These are phyloP conservation scores for Sporothrix pallida DNA, from an alignment of 2,329 filamentous ascomycete species.

Conservation along the genomic window DNA sequence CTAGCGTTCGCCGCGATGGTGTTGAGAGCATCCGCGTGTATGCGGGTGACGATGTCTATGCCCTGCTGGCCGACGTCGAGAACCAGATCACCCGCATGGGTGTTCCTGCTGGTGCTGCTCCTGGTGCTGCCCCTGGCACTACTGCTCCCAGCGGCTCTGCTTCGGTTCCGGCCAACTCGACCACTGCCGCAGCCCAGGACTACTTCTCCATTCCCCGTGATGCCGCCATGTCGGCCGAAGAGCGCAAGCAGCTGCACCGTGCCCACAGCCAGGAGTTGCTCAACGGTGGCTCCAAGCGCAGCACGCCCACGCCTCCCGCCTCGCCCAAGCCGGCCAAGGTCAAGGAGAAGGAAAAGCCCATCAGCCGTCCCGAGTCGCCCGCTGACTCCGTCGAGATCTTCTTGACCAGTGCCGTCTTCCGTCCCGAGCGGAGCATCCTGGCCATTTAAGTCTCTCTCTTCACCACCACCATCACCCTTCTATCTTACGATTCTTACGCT, in stretches of 20 bases:
- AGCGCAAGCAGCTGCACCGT: conserved; percentile 53
- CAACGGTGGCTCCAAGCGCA: conserved; percentile 45
- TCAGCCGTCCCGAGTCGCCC: conserved; percentile 34
- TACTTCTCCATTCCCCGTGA: conserved; percentile 37
- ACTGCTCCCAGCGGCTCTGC: conserved; percentile 1
- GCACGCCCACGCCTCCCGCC: conserved; percentile 40
- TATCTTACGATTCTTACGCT: conserved; percentile 26
- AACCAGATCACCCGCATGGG: conserved; percentile 59
- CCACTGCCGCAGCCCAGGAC: conserved; percentile 16
- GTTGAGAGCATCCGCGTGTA: conserved; percentile 72
- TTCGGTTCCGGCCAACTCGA: not conserved
- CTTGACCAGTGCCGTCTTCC: conserved; percentile 59
- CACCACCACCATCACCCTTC: too few species aligned
- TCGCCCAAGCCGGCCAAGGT: conserved; percentile 43
- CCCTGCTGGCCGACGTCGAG: conserved; percentile 70
- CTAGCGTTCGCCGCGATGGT: conserved; percentile 46
- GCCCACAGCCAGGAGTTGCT: conserved; percentile 60
- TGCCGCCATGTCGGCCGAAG: conserved; percentile 43
- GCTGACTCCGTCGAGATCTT: conserved; percentile 47
- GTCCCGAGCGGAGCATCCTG: conserved; percentile 43
- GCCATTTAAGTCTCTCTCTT: conserved; percentile 28
- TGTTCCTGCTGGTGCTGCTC: not conserved
- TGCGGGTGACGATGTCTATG: conserved; percentile 69
- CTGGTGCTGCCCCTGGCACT: not conserved
- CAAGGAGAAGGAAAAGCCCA: not conserved